These are phyloP conservation scores for Hemisphaericaspora xylanilytica DNA, from an alignment of 1,139 yeast genomes.

Conservation along the genomic window DNA sequence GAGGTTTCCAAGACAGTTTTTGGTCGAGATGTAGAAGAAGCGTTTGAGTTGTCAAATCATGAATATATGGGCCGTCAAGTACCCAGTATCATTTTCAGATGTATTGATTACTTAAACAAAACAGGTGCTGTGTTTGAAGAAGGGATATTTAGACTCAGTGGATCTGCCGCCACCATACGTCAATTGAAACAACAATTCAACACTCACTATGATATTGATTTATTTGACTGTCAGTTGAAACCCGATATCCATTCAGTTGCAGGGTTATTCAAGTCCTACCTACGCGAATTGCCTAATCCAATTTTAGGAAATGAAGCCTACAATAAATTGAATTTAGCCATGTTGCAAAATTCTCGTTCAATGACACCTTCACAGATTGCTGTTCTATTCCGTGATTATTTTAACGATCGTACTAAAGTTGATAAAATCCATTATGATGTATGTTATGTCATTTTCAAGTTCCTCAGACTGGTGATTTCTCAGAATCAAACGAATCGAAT, in stretches of 20 bases:
- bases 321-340: slow-evolving; percentile 23
- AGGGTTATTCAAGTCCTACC: slow-evolving; percentile 70
- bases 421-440: slow-evolving; percentile 54
- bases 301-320: slow-evolving; percentile 56
- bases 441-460: slow-evolving; percentile 63
- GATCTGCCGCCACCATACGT: slow-evolving; percentile 78
- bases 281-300: slow-evolving; percentile 67
- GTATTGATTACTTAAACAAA: slow-evolving; percentile 65
- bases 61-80: slow-evolving; percentile 46
- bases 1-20: slow-evolving; percentile 47
- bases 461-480: slow-evolving; percentile 62
- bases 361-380: slow-evolving; percentile 27
- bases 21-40: slow-evolving; percentile 61
- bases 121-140: slow-evolving; percentile 80
- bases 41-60: slow-evolving; percentile 50
- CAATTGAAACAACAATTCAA: slow-evolving; percentile 70
- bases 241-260: slow-evolving; percentile 77
- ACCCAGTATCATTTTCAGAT: slow-evolving; percentile 78
- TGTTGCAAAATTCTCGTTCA: slow-evolving; percentile 8
- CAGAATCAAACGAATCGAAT: slow-evolving; percentile 72
- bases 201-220: slow-evolving; percentile 63
- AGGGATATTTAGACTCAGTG: slow-evolving; percentile 88
- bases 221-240: slow-evolving; percentile 41
- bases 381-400: slow-evolving; percentile 29
- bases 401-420: slow-evolving; percentile 25